Conservation (phyloP, 2,329 filamentous ascomycete genomes). For the Claviceps cyperi region DNA sequence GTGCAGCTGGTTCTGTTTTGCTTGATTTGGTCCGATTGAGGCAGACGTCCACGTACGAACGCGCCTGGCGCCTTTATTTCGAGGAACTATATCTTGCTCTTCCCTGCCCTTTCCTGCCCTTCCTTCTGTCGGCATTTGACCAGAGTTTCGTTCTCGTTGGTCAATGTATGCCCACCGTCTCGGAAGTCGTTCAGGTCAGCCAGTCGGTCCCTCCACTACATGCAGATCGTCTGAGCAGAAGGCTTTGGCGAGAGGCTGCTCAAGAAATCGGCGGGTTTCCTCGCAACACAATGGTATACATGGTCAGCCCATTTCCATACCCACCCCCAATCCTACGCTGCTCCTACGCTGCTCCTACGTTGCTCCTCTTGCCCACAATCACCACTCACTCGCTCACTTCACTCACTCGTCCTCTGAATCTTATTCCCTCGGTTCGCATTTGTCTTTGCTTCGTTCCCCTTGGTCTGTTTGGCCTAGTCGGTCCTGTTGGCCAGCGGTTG, state of each 20-base stretch:
- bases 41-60: neutral
- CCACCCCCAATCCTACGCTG: conserved; percentile 18
- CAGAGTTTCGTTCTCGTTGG: neutral
- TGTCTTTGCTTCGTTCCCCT: conserved; percentile 11
- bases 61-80: neutral
- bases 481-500: too few relatives aligned
- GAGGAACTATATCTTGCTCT: neutral
- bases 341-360: conserved; percentile 18
- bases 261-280: neutral
- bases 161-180: neutral
- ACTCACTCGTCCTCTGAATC: conserved; percentile 14
- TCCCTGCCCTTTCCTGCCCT: neutral
- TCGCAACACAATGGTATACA: conserved; percentile 7
- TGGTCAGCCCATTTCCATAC: conserved; percentile 18
- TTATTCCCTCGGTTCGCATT: conserved; percentile 3
- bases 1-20: neutral
- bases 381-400: conserved; percentile 9
- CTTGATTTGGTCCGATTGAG: neutral
- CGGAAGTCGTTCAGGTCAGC: neutral
- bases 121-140: neutral
- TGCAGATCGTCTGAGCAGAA: neutral
- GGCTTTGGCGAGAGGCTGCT: neutral
- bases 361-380: conserved; percentile 15
- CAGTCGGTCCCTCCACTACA: too few relatives aligned
- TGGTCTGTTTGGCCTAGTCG: conserved; percentile 10